Evolutionary conservation across 208 protist species (phyloP).

Genomic region (Leishmania turanica): DNA sequence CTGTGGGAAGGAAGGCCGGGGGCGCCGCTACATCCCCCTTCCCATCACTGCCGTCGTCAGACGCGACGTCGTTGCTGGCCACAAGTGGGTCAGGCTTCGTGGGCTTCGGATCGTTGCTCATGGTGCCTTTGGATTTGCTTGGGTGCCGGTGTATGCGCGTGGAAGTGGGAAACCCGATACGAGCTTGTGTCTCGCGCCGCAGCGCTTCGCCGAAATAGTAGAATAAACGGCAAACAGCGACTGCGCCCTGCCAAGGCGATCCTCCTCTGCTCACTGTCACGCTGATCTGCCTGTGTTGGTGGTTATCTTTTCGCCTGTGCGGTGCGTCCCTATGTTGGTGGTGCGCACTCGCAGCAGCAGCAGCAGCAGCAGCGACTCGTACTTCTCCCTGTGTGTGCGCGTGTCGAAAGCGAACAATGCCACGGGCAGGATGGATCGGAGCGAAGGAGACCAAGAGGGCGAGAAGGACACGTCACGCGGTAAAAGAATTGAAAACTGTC

Average conservation of each 20-base stretch:
- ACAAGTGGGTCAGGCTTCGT: conserved; percentile 8
- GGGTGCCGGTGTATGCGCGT: neutral
- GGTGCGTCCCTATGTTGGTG: conserved; percentile 10
- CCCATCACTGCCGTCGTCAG: conserved; percentile 28
- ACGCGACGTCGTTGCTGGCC: conserved; percentile 21
- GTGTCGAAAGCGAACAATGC: neutral
- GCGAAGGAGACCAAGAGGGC: neutral
- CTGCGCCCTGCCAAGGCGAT: neutral
- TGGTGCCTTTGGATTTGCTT: neutral
- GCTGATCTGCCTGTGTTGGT: neutral
- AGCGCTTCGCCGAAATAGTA: neutral
- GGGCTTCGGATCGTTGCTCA: conserved; percentile 18
- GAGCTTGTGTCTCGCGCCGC: neutral
- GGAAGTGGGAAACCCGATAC: neutral
- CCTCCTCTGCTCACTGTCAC: neutral
- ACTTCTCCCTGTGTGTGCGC: neutral
- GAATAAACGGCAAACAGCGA: no score
- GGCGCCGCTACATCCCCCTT: conserved; percentile 23
- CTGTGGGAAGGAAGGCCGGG: conserved; percentile 48
- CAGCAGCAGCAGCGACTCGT: neutral
- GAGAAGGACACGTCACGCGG: neutral
- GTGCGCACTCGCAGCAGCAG: neutral
- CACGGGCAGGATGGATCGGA: neutral
- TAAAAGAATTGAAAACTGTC: neutral
- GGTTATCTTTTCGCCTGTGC: neutral